Conservation (phyloP, 2,329 filamentous ascomycete species). For the Aspergillus quadricinctus region DNA sequence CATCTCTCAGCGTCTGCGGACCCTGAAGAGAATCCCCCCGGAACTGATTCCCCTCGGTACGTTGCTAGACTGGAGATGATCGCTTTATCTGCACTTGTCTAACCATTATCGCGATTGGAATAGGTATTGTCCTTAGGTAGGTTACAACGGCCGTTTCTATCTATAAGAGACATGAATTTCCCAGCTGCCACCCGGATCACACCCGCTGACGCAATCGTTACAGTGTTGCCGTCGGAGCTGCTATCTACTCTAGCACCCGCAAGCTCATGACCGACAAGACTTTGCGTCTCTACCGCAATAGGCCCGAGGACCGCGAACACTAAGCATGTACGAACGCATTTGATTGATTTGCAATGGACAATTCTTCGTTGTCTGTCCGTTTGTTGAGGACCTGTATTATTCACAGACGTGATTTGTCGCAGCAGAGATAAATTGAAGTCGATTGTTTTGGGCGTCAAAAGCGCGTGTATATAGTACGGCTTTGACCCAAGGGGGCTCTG, state of each 20-base stretch:
- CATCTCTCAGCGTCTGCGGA: constrained; percentile 89
- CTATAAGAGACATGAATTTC: constrained; percentile 8
- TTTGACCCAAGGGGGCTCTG: constrained; percentile 23
- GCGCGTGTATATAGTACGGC: constrained; percentile 37
- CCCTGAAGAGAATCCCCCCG: constrained; percentile 81
- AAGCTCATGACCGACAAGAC: constrained; percentile 90
- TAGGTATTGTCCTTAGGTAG: constrained; percentile 82
- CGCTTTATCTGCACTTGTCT: constrained; percentile 16
- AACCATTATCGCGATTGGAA: constrained; percentile 21
- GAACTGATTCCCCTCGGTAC: constrained; percentile 94
- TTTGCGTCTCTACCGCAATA: constrained; percentile 77
- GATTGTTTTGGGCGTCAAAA: constrained; percentile 9
- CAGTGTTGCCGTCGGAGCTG: constrained; percentile 68
- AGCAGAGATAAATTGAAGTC: constrained; percentile 17
- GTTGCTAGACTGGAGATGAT: constrained; percentile 27
- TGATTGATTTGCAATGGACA: constrained; percentile 28
- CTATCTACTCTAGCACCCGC: constrained; percentile 72
- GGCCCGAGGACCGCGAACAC: constrained; percentile 40
- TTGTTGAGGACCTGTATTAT: constrained; percentile 28
- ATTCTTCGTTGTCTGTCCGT: constrained; percentile 15
- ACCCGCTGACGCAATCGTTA: constrained; percentile 17
- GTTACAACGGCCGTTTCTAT: constrained; percentile 31
- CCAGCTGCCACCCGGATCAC: constrained; percentile 11
- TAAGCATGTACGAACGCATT: constrained; percentile 34
- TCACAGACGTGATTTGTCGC: constrained; percentile 22